Evolutionary conservation across 163 green algal genomes (phyloP), one percentile per base, ranked within the genome.

Genomic region (Volvox carteri): DNA sequence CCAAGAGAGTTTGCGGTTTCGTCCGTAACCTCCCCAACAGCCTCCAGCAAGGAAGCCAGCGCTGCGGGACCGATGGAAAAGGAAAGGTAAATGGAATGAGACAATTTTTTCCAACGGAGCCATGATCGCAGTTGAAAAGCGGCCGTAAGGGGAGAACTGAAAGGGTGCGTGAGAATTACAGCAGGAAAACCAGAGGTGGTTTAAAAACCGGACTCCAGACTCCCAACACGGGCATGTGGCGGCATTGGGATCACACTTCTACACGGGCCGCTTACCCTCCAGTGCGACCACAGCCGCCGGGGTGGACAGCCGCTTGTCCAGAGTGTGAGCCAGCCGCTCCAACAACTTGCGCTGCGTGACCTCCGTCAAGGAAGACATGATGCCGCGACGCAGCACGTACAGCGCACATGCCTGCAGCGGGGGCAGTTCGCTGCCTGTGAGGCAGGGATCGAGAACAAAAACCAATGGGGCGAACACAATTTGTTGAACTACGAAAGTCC

Each of bases 331-430:
- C 42, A 98, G 86, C 52, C 79, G 78, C 65, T 95, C 89, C 60
- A 97, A 83, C 84, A 99, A 80, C 80, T 91, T 75, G 16, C 94
- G 84, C 92, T 99, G 96, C 1, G 84, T 92, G n/a, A 85, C 85
- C 92, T 99, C 97, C 16, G 91, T 91, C 92, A 99, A 91, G 62
- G 86, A 90, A 70, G 95, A 93, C 62, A 99, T 92, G 14, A 97
- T 90, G 35, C 90, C 96, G 18, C 93, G 91, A 0, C 96, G 92
- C 78, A 99, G 76, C 56, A 98, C 92, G 81, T 97, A 98, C 44
- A 98, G 88, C 65, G 95, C 93, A 70, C 91, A 95, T 1, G 97
- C 97, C 92, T 98, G 94, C 42, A 95, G 85, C 58, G 95, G 91
- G 2, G 96, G 96, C 87, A 96, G 88, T 81, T 98, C 96, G 12